phyloP scores from a whole-genome alignment of 108 stramenopile species.

The Skeletonema marinoi region DNA sequence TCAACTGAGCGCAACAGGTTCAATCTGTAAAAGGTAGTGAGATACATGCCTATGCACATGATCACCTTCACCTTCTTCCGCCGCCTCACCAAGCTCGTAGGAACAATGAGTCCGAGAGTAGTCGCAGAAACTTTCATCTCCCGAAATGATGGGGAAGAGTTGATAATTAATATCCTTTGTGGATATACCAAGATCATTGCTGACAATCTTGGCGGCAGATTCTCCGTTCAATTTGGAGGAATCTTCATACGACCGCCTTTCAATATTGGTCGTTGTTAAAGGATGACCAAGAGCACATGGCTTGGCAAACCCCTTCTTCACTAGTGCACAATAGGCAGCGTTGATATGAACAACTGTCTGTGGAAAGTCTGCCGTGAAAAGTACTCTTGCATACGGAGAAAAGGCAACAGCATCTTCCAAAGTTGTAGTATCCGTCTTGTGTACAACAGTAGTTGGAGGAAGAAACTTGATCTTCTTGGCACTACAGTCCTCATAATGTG shows the following conservation, averaged over 20 bases:
- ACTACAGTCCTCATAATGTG: neutral
- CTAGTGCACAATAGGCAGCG: constrained; percentile 20
- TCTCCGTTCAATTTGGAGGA: neutral
- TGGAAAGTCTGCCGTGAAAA: constrained; percentile 21
- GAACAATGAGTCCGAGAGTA: neutral
- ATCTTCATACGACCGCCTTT: neutral
- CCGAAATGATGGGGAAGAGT: constrained; percentile 8
- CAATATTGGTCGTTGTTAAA: neutral
- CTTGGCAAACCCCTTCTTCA: constrained; percentile 6
- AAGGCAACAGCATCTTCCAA: constrained; percentile 33
- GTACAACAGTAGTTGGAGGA: neutral
- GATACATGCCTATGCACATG: neutral
- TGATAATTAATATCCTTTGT: neutral
- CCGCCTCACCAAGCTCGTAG: neutral
- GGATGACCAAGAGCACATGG: constrained; percentile 8
- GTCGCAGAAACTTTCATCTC: neutral
- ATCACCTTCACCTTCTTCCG: constrained; percentile 14
- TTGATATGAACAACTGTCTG: constrained; percentile 24
- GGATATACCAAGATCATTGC: constrained; percentile 5
- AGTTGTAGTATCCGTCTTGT: constrained; percentile 5
- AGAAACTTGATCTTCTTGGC: neutral
- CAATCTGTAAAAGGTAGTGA: constrained; percentile 31
- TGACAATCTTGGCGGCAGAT: constrained; percentile 7
- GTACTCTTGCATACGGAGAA: constrained; percentile 30
- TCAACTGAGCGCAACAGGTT: constrained; percentile 4